phyloP scores from a whole-genome alignment of 2,329 filamentous ascomycete species.

The Lasiodiplodia sp. region DNA sequence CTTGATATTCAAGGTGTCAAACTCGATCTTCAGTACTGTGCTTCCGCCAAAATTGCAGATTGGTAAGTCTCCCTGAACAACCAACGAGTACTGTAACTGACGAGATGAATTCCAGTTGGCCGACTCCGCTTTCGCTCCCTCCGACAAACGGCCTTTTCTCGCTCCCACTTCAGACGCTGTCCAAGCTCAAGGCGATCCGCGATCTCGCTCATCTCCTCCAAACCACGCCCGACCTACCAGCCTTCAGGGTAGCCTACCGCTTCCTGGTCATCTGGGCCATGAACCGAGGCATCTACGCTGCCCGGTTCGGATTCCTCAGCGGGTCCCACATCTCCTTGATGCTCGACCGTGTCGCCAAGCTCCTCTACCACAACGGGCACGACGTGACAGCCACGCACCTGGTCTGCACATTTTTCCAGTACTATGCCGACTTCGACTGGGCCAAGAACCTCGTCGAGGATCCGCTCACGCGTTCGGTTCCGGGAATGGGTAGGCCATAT shows the following conservation, averaged over 20 bases:
- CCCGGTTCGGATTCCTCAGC: conserved; percentile 70
- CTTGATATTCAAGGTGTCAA: conserved; percentile 65
- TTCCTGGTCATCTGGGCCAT: conserved; percentile 69
- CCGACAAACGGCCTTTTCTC: conserved; percentile 62
- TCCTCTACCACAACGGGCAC: conserved; percentile 47
- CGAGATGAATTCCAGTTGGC: conserved; percentile 41
- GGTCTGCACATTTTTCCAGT: conserved; percentile 66
- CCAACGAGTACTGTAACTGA: neutral
- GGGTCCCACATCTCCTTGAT: conserved; percentile 71
- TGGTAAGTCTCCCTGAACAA: conserved; percentile 41
- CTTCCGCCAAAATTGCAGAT: conserved; percentile 63
- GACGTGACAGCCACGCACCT: conserved; percentile 59
- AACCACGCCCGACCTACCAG: conserved; percentile 65
- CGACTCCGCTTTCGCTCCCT: conserved; percentile 51
- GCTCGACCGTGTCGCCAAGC: conserved; percentile 67
- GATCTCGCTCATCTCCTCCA: conserved; percentile 68
- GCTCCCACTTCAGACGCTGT: conserved; percentile 63
- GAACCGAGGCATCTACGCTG: conserved; percentile 68
- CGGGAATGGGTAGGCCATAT: conserved; percentile 51
- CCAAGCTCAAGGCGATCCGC: conserved; percentile 69
- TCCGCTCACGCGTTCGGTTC: conserved; percentile 59
- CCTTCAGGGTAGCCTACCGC: conserved; percentile 66
- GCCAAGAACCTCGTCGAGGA: conserved; percentile 62
- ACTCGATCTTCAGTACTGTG: conserved; percentile 72
- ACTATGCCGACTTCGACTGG: conserved; percentile 71